A percentile compares a stretch with the other conserved stretches of the same genome.
Evolutionary conservation across 2,329 filamentous ascomycete species (phyloP).

Genomic region (Fusarium liriodendri): DNA sequence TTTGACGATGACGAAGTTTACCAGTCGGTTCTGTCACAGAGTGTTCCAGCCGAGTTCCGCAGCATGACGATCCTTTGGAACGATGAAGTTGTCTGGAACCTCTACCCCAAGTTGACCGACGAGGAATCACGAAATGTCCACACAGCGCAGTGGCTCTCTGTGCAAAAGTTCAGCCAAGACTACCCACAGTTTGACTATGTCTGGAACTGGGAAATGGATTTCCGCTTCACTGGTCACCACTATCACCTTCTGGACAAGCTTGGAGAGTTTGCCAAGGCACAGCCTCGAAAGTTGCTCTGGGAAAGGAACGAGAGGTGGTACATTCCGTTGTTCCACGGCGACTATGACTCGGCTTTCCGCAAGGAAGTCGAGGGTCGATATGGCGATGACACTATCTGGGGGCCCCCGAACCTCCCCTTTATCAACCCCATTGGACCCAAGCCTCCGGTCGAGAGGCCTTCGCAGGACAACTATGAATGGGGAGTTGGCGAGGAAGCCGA

Average conservation of each 20-base stretch:
- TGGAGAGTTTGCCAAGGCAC: conserved; percentile 69
- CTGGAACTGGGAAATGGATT: conserved; percentile 92
- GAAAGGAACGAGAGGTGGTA: conserved; percentile 80
- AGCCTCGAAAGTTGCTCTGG: conserved; percentile 79
- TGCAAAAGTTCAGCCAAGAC: conserved; percentile 80
- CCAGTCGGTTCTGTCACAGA: conserved; percentile 67
- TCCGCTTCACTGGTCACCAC: conserved; percentile 82
- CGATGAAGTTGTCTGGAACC: conserved; percentile 76
- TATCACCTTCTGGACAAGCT: conserved; percentile 81
- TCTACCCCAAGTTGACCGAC: conserved; percentile 81
- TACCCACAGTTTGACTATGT: conserved; percentile 84
- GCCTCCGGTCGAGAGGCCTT: conserved; percentile 68
- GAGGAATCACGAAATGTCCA: conserved; percentile 65
- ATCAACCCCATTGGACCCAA: conserved; percentile 71
- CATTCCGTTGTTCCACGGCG: conserved; percentile 75
- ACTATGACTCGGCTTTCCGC: conserved; percentile 75
- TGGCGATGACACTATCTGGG: conserved; percentile 73
- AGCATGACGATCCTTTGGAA: conserved; percentile 81
- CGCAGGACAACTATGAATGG: conserved; percentile 78
- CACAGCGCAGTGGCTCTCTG: conserved; percentile 74
- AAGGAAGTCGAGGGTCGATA: conserved; percentile 67
- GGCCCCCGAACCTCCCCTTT: conserved; percentile 68
- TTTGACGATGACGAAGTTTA: conserved; percentile 71
- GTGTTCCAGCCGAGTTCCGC: conserved; percentile 76
- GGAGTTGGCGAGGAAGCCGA: conserved; percentile 82